These are phyloP conservation scores for Gautieria morchelliformis DNA, from an alignment of 768 basidiomycete genomes.

Conservation along the genomic window DNA sequence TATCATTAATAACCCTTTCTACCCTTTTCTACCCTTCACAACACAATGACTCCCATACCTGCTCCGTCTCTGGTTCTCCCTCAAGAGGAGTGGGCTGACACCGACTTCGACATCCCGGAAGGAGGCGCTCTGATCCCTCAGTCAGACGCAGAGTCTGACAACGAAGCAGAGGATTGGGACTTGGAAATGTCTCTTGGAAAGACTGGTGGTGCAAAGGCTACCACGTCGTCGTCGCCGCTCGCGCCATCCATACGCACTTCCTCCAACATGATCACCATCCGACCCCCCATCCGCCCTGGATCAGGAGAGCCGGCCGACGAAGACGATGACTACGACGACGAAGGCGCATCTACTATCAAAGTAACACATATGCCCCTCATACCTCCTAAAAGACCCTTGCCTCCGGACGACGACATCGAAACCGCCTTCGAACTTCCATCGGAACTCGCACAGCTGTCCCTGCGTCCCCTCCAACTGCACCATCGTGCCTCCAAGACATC, in stretches of 20 bases:
- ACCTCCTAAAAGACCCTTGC: conserved; percentile 17
- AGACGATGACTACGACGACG: conserved; percentile 54
- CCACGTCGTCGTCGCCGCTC: conserved; percentile 29
- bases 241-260: conserved; percentile 18
- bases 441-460: conserved; percentile 72
- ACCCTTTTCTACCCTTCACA: conserved; percentile 11
- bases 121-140: conserved; percentile 55
- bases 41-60: conserved; percentile 46
- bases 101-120: conserved; percentile 79
- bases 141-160: conserved; percentile 44
- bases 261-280: conserved; percentile 43
- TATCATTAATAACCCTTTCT: conserved; percentile 14
- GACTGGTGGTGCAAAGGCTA: conserved; percentile 42
- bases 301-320: conserved; percentile 29
- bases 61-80: conserved; percentile 43
- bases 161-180: conserved; percentile 71
- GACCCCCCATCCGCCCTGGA: conserved; percentile 40
- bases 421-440: conserved; percentile 73
- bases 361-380: conserved; percentile 42
- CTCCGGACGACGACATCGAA: conserved; percentile 69
- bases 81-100: conserved; percentile 79
- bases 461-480: conserved; percentile 65
- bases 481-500: conserved; percentile 78
- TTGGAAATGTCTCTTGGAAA: conserved; percentile 59
- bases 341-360: conserved; percentile 80